Evolutionary conservation across 768 basidiomycete species (phyloP).

Genomic region (Tylopilus balloui): DNA sequence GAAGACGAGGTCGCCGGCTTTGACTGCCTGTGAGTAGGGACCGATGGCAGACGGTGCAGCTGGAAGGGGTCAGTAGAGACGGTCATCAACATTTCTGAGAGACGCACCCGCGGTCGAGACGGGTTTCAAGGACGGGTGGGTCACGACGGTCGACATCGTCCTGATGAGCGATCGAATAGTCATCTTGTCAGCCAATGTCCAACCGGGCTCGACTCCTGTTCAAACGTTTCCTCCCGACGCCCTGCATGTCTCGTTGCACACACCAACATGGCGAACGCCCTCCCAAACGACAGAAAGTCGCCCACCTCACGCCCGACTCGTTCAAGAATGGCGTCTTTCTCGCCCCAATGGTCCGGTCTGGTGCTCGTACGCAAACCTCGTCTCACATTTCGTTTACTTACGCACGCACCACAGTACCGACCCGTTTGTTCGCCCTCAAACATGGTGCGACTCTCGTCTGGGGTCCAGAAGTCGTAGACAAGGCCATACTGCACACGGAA

Average conservation of each 20-base stretch:
- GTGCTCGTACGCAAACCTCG: conserved; percentile 61
- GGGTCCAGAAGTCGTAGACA: conserved; percentile 96
- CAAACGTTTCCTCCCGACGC: neutral
- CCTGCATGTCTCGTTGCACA: neutral
- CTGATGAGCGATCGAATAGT: neutral
- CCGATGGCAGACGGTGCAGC: conserved; percentile 78
- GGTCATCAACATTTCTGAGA: too few relatives aligned
- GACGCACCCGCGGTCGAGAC: conserved; percentile 32
- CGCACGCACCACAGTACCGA: conserved; percentile 58
- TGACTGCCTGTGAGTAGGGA: conserved; percentile 87
- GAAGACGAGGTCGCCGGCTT: conserved; percentile 80
- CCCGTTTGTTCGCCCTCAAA: conserved; percentile 80
- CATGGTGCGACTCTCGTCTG: conserved; percentile 93
- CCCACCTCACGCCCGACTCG: conserved; percentile 61
- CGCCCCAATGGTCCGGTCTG: conserved; percentile 98
- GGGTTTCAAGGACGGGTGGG: conserved; percentile 34
- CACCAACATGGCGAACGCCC: conserved; percentile 21
- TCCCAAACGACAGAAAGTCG: conserved; percentile 51
- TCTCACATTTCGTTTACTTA: neutral
- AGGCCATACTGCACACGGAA: conserved; percentile 83
- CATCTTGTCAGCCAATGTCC: neutral
- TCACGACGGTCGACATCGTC: conserved; percentile 27
- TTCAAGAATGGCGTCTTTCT: conserved; percentile 89
- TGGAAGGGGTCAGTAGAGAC: conserved; percentile 30
- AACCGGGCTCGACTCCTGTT: neutral